These are phyloP conservation scores for Leccinum angustisporum DNA, from an alignment of 1,284 basidiomycete species.

Conservation along the genomic window DNA sequence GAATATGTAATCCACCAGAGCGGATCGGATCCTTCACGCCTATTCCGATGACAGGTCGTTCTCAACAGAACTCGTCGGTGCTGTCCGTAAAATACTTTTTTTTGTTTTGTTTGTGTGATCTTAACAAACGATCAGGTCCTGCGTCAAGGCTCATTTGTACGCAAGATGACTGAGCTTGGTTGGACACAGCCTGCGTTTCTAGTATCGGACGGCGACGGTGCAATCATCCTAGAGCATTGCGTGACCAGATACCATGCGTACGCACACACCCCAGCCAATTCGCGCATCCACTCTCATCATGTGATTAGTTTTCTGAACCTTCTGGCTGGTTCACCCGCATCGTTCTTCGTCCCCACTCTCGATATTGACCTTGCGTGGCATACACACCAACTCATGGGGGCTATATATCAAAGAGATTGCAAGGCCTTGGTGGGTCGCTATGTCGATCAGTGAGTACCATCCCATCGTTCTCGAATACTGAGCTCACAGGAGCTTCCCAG, in stretches of 20 bases:
- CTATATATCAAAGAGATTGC: conserved; percentile 36
- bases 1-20: no score
- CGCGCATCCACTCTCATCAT: not conserved
- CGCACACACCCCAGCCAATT: no score
- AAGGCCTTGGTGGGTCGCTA: conserved; percentile 34
- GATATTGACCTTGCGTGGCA: conserved; percentile 50
- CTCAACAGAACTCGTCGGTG: not conserved
- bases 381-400: conserved; percentile 42
- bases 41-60: conserved; percentile 43
- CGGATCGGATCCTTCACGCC: no score
- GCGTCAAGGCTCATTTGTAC: no score
- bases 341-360: conserved; percentile 47
- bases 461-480: not conserved
- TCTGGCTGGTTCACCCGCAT: conserved; percentile 34
- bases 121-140: no score
- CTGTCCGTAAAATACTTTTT: no score
- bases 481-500: conserved; percentile 22
- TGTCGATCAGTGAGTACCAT: conserved; percentile 39
- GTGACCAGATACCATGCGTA: no score
- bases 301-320: conserved; percentile 39
- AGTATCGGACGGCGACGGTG: no score
- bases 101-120: no score
- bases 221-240: no score
- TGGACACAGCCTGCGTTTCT: no score
- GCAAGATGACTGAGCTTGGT: no score